phyloP scores from a whole-genome alignment of 1,284 basidiomycete genomes.

The Ceratobasidium papillatum region DNA sequence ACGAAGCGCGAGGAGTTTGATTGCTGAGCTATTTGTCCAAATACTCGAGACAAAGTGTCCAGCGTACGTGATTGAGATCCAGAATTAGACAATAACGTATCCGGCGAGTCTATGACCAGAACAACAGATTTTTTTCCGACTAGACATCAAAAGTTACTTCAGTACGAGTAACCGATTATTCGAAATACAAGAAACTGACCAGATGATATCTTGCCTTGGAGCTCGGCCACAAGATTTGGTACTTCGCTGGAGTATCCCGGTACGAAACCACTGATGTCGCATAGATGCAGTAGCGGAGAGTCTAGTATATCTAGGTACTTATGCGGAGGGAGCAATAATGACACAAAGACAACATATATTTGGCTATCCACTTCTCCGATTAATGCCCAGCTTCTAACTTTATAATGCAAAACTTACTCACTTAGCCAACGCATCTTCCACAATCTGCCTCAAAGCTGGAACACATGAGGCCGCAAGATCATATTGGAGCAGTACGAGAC shows the following conservation, averaged over 20 bases:
- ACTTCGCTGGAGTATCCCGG: conserved; percentile 4
- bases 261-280: conserved; percentile 1
- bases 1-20: conserved; percentile 71
- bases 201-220: neutral
- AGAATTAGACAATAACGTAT: conserved; percentile 61
- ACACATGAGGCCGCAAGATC: conserved; percentile 3
- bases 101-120: conserved; percentile 40
- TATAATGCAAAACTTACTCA: neutral
- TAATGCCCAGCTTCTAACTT: neutral
- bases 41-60: conserved; percentile 47
- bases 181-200: neutral
- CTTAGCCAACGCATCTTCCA: conserved; percentile 7
- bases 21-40: conserved; percentile 26
- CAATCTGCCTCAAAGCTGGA: conserved; percentile 9
- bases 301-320: neutral
- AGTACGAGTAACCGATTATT: neutral
- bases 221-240: neutral
- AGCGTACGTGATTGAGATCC: conserved; percentile 64
- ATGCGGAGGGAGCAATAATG: neutral
- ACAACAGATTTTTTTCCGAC: neutral
- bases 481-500: conserved; percentile 21
- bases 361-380: neutral
- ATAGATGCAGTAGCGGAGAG: neutral
- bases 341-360: conserved; percentile 22
- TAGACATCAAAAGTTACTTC: neutral